A percentile compares a stretch with the other conserved stretches of the same genome.
These are phyloP conservation scores for Bipolaris cookei DNA, from an alignment of 2,329 filamentous ascomycete genomes.

Conservation along the genomic window DNA sequence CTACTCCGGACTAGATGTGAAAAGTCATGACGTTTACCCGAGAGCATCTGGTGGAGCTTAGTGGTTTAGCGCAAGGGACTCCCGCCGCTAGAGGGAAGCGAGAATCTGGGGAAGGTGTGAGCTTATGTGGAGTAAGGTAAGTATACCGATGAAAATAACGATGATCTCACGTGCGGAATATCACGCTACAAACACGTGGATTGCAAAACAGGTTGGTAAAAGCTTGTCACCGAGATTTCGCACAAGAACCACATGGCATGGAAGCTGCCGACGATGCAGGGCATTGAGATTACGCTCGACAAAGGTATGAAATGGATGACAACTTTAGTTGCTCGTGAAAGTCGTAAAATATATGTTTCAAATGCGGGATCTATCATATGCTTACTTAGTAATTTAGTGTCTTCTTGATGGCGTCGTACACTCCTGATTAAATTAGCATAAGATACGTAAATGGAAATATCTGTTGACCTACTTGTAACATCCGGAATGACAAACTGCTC, in stretches of 20 bases:
- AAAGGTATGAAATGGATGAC: neutral
- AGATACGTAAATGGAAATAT: conserved; percentile 24
- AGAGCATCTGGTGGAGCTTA: neutral
- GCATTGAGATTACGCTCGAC: neutral
- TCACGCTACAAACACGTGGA: neutral
- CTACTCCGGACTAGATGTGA: neutral
- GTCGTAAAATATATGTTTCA: neutral
- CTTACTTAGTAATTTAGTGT: conserved; percentile 52
- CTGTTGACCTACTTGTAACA: conserved; percentile 75
- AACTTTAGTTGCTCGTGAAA: neutral
- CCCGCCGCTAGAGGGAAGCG: conserved; percentile 18
- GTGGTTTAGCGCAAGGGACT: conserved; percentile 15
- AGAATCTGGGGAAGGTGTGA: conserved; percentile 11
- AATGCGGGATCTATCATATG: neutral
- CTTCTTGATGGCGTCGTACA: conserved; percentile 59
- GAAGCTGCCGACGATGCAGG: neutral
- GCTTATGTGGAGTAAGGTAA: neutral
- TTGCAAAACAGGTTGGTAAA: no score
- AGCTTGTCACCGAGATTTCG: no score
- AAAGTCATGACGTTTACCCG: conserved; percentile 21
- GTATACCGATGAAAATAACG: neutral
- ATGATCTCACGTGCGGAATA: neutral
- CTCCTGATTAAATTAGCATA: conserved; percentile 34
- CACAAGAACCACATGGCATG: neutral
- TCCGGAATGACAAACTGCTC: conserved; percentile 78